Evolutionary conservation across 2,329 filamentous ascomycete species (phyloP), one percentile per base, ranked within the genome.

Genomic region (Aureobasidium leucospermi): DNA sequence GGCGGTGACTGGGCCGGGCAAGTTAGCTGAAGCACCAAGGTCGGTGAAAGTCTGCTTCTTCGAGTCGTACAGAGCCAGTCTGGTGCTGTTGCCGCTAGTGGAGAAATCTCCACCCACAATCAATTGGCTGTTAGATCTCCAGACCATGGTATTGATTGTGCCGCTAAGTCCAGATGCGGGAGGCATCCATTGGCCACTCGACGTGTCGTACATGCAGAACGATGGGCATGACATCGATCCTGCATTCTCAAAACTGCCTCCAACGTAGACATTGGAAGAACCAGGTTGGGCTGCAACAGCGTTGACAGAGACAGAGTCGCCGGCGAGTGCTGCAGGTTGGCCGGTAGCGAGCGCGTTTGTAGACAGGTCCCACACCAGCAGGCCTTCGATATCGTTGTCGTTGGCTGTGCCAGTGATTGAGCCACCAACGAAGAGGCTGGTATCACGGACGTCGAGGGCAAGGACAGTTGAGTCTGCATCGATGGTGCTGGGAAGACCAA

Each of bases 371-470:
- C 94, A 97, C 0, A 87, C 81, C 36, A 96, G 76, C 13, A 99
- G 77, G 2, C 93, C 94, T 62, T 81, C 84, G 55, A 96, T 77
- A 15, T 75, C 74, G 23, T 77, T 81, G 32, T 81, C 81, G 56
- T 83, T 80, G 46, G 93, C 77, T 1, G 75, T 84, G 48, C 93
- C 94, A 28, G 83, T 86, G 45, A 99, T 76, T 42, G 81, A 82
- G 23, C 94, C 95, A 66, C 93, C 94, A 28, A 89, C 90, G 68
- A 87, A 97, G 4, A 97, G 80, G 19, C 82, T 81, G 60, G 86
- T 82, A 11, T 80, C 81, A 46, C 85, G 78, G 13, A 89, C 76
- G 16, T 84, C 86, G 63, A 97, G 75, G 2, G 91, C 79, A 29
- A 86, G 74, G 70, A 97, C 88, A 0, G 85, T 88, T 0, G 93